Evolutionary conservation across 139 green algal species (phyloP).

Genomic region (Ettlia oleoabundans): DNA sequence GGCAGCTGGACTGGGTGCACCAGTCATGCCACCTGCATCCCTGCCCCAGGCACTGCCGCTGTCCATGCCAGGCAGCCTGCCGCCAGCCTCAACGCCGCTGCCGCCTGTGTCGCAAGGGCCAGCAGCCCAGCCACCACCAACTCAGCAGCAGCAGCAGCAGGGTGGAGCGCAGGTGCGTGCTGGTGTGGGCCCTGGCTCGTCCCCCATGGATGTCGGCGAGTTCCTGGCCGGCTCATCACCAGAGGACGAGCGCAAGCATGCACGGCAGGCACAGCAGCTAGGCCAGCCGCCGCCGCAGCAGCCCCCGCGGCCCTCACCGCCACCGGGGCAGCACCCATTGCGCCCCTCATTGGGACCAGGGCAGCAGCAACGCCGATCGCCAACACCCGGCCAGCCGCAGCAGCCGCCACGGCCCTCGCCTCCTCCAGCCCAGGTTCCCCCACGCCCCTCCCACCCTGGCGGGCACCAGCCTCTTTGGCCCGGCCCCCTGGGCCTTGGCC

Average conservation of each 20-base stretch:
- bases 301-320: not conserved
- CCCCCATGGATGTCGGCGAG: not conserved
- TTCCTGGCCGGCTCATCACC: constrained; percentile 4
- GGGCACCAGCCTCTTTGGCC: no score
- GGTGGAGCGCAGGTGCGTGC: not conserved
- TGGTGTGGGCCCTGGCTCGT: not conserved
- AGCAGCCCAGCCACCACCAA: not conserved
- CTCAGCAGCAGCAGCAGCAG: not conserved
- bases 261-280: not conserved
- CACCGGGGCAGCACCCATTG: not conserved
- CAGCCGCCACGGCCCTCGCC: not conserved
- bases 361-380: not conserved
- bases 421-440: no score
- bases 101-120: not conserved
- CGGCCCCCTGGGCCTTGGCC: not conserved
- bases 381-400: not conserved
- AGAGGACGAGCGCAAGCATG: not conserved
- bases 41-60: constrained; percentile 7
- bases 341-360: not conserved
- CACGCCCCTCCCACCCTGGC: no score
- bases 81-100: not conserved
- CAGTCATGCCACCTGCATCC: not conserved
- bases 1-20: not conserved
- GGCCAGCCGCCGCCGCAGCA: not conserved
- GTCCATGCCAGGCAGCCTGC: not conserved